These are phyloP conservation scores for Lobosporangium transversale DNA, from an alignment of 192 early-diverging fungal species.

Conservation along the genomic window DNA sequence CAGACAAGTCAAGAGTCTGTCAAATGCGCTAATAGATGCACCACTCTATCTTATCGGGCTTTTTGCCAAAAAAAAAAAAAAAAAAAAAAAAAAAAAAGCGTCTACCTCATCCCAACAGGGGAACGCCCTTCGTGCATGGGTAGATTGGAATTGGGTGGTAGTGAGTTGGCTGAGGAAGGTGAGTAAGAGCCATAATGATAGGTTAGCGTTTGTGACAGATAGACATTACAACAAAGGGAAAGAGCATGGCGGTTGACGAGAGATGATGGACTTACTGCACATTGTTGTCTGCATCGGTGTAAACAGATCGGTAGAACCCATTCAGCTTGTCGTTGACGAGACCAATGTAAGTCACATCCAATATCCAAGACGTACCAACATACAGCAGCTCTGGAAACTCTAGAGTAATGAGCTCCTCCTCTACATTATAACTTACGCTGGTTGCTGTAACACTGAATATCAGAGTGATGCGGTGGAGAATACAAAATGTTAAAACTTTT, in stretches of 20 bases:
- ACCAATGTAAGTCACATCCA: conserved; percentile 63
- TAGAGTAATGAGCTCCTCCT: conserved; percentile 48
- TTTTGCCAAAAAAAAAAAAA: too few relatives aligned
- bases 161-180: conserved; percentile 88
- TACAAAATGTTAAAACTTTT: too few relatives aligned
- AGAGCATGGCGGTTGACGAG: not conserved
- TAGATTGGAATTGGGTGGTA: conserved; percentile 95
- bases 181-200: conserved; percentile 21
- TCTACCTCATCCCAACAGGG: conserved; percentile 96
- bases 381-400: conserved; percentile 61
- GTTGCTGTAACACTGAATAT: conserved; percentile 48
- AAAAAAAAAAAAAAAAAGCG: too few relatives aligned
- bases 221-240: not conserved
- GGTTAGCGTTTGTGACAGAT: not conserved
- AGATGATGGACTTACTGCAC: conserved; percentile 50
- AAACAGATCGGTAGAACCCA: conserved; percentile 86
- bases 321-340: conserved; percentile 80
- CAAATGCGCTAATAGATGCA: too few relatives aligned
- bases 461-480: too few relatives aligned
- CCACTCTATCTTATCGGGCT: too few relatives aligned
- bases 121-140: conserved; percentile 88
- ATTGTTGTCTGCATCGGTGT: conserved; percentile 69
- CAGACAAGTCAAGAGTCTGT: not conserved
- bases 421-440: conserved; percentile 49
- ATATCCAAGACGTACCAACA: conserved; percentile 55